Conservation (phyloP, 257 asterid species). For the Ballota nigra region DNA sequence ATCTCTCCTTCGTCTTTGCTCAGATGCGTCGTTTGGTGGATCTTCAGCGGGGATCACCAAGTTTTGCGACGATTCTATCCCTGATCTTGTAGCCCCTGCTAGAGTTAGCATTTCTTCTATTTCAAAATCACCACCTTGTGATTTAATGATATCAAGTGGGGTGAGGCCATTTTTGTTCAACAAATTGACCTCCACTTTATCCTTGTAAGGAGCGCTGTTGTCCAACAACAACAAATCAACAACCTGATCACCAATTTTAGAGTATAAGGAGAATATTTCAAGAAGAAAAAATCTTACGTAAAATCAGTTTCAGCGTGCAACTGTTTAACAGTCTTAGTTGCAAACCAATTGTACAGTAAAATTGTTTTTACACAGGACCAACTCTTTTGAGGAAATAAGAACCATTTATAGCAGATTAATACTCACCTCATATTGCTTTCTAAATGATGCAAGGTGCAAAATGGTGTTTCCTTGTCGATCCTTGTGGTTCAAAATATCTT, state of each 20-base stretch:
- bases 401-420: neutral
- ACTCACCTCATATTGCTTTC: conserved; percentile 49
- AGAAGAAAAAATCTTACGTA: too few species aligned
- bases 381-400: neutral
- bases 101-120: conserved; percentile 41
- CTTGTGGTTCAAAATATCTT: conserved; percentile 15
- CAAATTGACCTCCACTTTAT: conserved; percentile 36
- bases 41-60: neutral
- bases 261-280: neutral
- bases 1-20: neutral
- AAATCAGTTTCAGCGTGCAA: too few species aligned
- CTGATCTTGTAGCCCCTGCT: conserved; percentile 28
- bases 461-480: too few species aligned
- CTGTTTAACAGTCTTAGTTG: too few species aligned
- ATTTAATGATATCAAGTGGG: conserved; percentile 37
- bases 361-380: too few species aligned
- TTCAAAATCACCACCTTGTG: conserved; percentile 40
- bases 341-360: too few species aligned
- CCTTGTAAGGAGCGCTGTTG: conserved; percentile 16
- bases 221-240: conserved; percentile 40
- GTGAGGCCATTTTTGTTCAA: conserved; percentile 44
- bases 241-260: conserved; percentile 26
- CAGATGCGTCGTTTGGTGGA: neutral
- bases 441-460: conserved; percentile 41
- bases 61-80: neutral